These are phyloP conservation scores for Chara braunii DNA, from an alignment of 139 green algal species.

Conservation along the genomic window DNA sequence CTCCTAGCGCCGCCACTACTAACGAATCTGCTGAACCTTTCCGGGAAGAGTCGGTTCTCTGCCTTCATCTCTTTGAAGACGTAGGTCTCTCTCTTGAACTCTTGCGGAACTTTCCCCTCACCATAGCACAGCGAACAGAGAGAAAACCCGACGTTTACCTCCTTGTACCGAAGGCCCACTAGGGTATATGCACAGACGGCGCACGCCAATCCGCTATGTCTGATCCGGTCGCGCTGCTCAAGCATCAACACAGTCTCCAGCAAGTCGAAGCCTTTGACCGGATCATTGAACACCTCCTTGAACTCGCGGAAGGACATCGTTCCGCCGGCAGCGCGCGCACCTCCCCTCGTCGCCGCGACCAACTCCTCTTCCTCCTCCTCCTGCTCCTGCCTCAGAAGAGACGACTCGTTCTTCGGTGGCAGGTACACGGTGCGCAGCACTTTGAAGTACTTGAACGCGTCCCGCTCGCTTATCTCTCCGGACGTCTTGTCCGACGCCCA, in stretches of 20 bases:
- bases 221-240: constrained; percentile 12
- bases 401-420: no score
- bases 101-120: constrained; percentile 35
- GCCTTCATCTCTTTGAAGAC: no score
- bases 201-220: constrained; percentile 19
- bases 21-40: no score
- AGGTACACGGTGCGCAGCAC: constrained; percentile 22
- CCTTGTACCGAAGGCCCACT: constrained; percentile 27
- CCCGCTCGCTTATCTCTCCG: background rate
- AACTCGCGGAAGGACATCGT: constrained; percentile 9
- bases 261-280: constrained; percentile 3
- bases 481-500: background rate
- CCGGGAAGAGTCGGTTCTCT: no score
- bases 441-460: constrained; percentile 10
- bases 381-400: no score
- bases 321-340: no score
- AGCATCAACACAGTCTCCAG: constrained; percentile 8
- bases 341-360: no score
- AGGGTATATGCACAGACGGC: constrained; percentile 24
- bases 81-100: no score
- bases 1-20: no score
- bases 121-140: constrained; percentile 28
- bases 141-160: constrained; percentile 11
- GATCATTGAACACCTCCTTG: background rate
- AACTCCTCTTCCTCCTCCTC: background rate